Percentiles rank a stretch among this genome's conserved stretches.
These are phyloP conservation scores for Solanum acaule DNA, from an alignment of 257 asterid genomes.

Conservation along the genomic window DNA sequence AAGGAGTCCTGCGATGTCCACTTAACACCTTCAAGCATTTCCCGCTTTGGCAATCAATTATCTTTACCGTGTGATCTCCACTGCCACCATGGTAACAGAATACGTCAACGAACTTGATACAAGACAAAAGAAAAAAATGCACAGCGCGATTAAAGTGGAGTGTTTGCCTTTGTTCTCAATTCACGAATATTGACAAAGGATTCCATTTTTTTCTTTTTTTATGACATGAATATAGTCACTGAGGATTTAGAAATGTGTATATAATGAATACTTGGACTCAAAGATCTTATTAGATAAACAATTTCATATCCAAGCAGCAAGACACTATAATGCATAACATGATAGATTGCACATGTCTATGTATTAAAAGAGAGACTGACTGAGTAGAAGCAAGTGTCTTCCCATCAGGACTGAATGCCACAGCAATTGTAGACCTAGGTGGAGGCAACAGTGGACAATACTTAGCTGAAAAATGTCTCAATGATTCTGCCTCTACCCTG, in stretches of 20 bases:
- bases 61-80: conserved; percentile 98
- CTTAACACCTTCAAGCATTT: conserved; percentile 89
- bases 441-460: conserved; percentile 89
- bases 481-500: conserved; percentile 92
- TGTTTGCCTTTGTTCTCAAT: background rate
- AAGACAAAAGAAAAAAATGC: background rate
- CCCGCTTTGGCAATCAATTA: conserved; percentile 82
- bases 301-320: background rate
- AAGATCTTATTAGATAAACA: background rate
- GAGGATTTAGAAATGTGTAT: background rate
- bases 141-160: background rate
- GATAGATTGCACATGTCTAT: background rate
- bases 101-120: background rate
- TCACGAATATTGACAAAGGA: background rate
- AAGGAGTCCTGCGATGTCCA: conserved; percentile 98
- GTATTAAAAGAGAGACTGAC: conserved; percentile 25
- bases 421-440: conserved; percentile 97
- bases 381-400: conserved; percentile 93
- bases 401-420: conserved; percentile 96
- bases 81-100: conserved; percentile 31
- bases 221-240: background rate
- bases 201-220: background rate
- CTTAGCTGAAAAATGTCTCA: conserved; percentile 69
- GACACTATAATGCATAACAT: background rate
- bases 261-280: background rate